Evolutionary conservation across 768 basidiomycete genomes (phyloP).

Genomic region (Lactarius trivialis): DNA sequence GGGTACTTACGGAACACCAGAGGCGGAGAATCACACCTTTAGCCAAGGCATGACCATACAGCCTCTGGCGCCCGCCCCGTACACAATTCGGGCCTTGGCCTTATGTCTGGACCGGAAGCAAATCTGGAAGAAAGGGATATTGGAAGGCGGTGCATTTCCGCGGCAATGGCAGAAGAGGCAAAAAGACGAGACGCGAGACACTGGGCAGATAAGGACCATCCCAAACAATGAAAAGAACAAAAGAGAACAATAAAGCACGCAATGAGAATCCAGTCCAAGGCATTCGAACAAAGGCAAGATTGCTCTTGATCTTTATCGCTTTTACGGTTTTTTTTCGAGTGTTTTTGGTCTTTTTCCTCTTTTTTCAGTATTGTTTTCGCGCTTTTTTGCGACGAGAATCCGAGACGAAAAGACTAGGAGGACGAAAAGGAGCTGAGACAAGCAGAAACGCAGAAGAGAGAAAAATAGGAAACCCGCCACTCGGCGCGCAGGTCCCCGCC

Average conservation of each 20-base stretch:
- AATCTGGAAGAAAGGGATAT: background rate
- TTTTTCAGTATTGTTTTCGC: background rate
- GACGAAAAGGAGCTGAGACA: background rate
- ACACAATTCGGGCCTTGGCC: background rate
- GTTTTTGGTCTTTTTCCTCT: background rate
- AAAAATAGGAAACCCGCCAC: background rate
- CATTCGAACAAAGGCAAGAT: background rate
- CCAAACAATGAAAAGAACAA: background rate
- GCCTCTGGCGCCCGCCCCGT: background rate
- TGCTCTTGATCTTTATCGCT: background rate
- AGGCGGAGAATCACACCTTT: background rate
- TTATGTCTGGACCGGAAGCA: background rate
- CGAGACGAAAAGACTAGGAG: background rate
- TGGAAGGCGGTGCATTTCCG: background rate
- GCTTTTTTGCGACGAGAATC: background rate
- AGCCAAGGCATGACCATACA: background rate
- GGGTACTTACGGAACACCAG: slow-evolving; percentile 1
- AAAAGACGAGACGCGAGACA: background rate
- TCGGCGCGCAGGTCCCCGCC: slow-evolving; percentile 8
- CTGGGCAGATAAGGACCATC: background rate
- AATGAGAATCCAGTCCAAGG: background rate
- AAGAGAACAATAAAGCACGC: background rate
- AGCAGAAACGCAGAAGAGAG: background rate
- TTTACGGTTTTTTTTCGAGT: background rate
- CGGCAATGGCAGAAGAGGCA: background rate